Evolutionary conservation across 495 filamentous ascomycete genomes (phyloP).

Genomic region (Trichoderma reesei): DNA sequence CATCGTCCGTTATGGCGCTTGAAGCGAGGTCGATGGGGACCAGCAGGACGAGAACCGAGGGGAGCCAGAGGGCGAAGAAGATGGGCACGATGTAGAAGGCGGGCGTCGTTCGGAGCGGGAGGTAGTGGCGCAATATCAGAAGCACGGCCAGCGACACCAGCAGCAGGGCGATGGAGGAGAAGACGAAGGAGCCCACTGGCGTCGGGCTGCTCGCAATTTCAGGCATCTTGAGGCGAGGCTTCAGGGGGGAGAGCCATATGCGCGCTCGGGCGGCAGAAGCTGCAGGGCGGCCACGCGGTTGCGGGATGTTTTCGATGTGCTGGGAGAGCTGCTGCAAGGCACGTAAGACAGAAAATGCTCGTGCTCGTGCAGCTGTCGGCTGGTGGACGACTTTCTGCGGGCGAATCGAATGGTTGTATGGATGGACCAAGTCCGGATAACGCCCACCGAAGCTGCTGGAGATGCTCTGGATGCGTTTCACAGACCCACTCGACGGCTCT

Average conservation of each 20-base stretch:
- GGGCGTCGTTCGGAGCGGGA: conserved; percentile 83
- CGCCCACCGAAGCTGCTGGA: no score
- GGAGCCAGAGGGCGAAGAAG: conserved; percentile 86
- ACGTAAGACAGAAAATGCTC: not conserved
- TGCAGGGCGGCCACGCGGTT: not conserved
- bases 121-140: conserved; percentile 75
- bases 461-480: not conserved
- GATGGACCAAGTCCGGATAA: no score
- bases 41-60: conserved; percentile 85
- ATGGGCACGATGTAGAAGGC: conserved; percentile 85
- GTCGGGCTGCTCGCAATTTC: conserved; percentile 26
- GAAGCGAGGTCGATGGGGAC: conserved; percentile 95
- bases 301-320: not conserved
- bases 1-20: conserved; percentile 59
- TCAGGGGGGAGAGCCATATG: conserved; percentile 9
- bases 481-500: not conserved
- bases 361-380: no score
- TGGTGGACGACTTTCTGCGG: not conserved
- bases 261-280: not conserved
- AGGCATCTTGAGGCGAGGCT: conserved; percentile 23
- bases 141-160: conserved; percentile 65
- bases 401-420: not conserved
- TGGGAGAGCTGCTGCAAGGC: not conserved
- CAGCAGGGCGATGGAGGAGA: conserved; percentile 60
- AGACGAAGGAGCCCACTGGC: conserved; percentile 39